Percentiles rank a stretch among this genome's conserved stretches.
Conservation (phyloP, 129 eudicot species). For the Logfia minima region DNA sequence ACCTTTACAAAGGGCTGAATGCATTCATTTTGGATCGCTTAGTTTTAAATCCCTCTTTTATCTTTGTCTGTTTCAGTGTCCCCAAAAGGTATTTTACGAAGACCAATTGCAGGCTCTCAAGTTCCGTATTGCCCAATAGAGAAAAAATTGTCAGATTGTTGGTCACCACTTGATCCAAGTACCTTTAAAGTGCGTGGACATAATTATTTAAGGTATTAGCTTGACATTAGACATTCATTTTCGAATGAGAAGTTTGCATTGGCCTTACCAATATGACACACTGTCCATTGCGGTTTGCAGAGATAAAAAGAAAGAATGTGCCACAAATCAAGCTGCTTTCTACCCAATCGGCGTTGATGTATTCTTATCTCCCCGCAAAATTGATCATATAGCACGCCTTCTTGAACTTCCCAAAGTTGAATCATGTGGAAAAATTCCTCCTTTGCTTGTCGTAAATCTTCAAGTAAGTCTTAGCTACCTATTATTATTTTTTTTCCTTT, state of each 20-base stretch:
- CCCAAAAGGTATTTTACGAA: constrained; percentile 63
- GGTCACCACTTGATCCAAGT: constrained; percentile 83
- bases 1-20: constrained; percentile 10
- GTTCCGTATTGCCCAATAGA: constrained; percentile 71
- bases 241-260: background rate
- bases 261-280: background rate
- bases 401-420: constrained; percentile 81
- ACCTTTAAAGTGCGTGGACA: constrained; percentile 79
- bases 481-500: background rate
- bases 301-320: constrained; percentile 88
- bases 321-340: constrained; percentile 76
- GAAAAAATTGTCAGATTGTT: constrained; percentile 68
- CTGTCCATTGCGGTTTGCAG: constrained; percentile 42
- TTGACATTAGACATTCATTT: constrained; percentile 5
- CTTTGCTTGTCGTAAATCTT: constrained; percentile 86
- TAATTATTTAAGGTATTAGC: constrained; percentile 55
- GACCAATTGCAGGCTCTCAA: constrained; percentile 94
- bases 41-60: background rate
- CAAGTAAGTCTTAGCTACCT: constrained; percentile 52
- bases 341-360: constrained; percentile 85
- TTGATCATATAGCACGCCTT: constrained; percentile 83
- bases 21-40: background rate
- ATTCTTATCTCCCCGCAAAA: constrained; percentile 72
- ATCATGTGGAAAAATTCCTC: constrained; percentile 63
- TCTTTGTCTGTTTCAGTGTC: constrained; percentile 52